These are phyloP conservation scores for Oropetium thomaeum DNA, from an alignment of 176 grass and related monocot species.

Conservation along the genomic window DNA sequence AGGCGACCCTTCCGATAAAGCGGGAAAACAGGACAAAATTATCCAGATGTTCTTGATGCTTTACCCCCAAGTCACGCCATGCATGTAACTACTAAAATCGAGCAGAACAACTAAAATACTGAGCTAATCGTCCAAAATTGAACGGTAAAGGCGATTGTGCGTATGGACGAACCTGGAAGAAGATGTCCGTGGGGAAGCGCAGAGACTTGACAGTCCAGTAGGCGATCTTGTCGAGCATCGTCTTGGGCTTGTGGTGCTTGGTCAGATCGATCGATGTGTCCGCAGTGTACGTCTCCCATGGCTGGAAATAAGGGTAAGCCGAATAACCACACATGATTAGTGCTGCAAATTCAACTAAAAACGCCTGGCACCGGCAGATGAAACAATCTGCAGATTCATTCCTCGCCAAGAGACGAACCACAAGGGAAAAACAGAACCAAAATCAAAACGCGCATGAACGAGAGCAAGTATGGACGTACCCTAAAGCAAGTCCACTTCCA, in stretches of 20 bases:
- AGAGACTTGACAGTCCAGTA: slow-evolving; percentile 73
- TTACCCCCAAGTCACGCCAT: neutral
- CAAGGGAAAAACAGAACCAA: neutral
- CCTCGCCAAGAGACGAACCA: neutral
- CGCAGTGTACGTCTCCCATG: slow-evolving; percentile 69
- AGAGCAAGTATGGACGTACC: slow-evolving; percentile 44
- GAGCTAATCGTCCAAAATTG: neutral
- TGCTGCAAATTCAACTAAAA: neutral
- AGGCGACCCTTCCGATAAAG: slow-evolving; percentile 2
- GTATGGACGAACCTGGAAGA: slow-evolving; percentile 55
- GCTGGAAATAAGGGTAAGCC: slow-evolving; percentile 40
- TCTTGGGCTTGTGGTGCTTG: slow-evolving; percentile 65
- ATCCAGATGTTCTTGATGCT: neutral
- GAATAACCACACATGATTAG: neutral
- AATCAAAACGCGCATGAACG: neutral
- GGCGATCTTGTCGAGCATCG: slow-evolving; percentile 64
- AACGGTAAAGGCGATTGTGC: neutral
- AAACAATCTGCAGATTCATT: neutral
- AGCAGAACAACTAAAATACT: neutral
- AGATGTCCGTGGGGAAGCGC: slow-evolving; percentile 67
- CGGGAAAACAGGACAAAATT: neutral
- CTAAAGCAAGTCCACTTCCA: slow-evolving; percentile 86
- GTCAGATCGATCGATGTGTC: slow-evolving; percentile 60
- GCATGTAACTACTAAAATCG: neutral
- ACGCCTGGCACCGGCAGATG: neutral